Conservation (phyloP, 2,329 filamentous ascomycete species). For the Cladosporium cucumerinum region DNA sequence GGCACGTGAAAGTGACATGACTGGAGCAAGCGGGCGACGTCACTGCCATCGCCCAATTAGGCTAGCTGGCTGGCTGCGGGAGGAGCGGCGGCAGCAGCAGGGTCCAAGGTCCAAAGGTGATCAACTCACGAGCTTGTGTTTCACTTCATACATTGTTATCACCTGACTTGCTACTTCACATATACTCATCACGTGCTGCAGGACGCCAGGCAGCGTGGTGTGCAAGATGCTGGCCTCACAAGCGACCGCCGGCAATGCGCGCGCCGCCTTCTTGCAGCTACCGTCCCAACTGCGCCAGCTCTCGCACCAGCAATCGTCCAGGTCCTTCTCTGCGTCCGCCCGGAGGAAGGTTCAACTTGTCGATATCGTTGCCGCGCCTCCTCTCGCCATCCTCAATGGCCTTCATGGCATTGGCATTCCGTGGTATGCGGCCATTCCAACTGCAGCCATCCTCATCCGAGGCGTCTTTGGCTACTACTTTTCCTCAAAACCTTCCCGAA, state of each 20-base stretch:
- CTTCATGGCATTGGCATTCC: slow-evolving; percentile 31
- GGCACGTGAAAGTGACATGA: background rate
- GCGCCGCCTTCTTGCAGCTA: slow-evolving; percentile 22
- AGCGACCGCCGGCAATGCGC: background rate
- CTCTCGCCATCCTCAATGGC: slow-evolving; percentile 23
- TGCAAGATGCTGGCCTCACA: background rate
- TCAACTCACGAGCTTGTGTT: background rate
- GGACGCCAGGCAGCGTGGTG: background rate
- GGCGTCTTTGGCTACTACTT: slow-evolving; percentile 29
- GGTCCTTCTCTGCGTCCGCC: slow-evolving; percentile 28
- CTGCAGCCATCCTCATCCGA: slow-evolving; percentile 30
- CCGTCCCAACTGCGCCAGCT: slow-evolving; percentile 23
- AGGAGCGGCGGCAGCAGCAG: background rate
- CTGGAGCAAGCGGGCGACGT: background rate
- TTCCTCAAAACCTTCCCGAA: slow-evolving; percentile 21
- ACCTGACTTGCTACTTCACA: background rate
- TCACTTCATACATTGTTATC: background rate
- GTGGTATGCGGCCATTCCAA: slow-evolving; percentile 32
- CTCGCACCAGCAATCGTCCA: slow-evolving; percentile 18
- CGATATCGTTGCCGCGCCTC: slow-evolving; percentile 19
- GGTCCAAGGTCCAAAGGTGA: background rate
- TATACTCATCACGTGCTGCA: background rate
- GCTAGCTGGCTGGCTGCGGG: background rate
- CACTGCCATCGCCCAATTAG: background rate
- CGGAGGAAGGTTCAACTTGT: slow-evolving; percentile 15